Evolutionary conservation across 176 grass and related monocot species (phyloP).

Genomic region (Bothriochloa decipiens): DNA sequence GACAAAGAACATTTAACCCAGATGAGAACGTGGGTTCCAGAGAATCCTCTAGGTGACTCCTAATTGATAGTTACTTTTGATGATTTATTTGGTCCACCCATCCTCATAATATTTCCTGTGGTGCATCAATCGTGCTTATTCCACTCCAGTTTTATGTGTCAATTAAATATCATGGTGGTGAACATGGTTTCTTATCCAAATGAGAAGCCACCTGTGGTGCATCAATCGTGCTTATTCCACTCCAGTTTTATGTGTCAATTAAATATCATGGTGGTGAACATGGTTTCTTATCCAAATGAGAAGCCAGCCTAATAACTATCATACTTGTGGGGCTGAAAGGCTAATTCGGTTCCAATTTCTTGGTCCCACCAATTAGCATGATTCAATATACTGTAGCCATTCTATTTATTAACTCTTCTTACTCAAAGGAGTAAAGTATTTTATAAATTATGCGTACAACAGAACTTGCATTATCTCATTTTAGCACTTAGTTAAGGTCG

Average conservation of each 20-base stretch:
- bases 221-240: not conserved
- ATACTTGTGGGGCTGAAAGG: conserved; percentile 1
- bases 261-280: conserved; percentile 39
- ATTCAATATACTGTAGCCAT: not conserved
- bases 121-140: not conserved
- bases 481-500: not conserved
- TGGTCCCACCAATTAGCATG: conserved; percentile 8
- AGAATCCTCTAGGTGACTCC: conserved; percentile 24
- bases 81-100: conserved; percentile 8
- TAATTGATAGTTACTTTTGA: conserved; percentile 26
- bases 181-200: conserved; percentile 42
- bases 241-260: conserved; percentile 13
- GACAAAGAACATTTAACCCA: conserved; percentile 55
- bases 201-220: conserved; percentile 32
- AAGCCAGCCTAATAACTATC: conserved; percentile 34
- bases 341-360: conserved; percentile 1
- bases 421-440: not conserved
- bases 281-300: conserved; percentile 40
- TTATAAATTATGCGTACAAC: not conserved
- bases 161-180: conserved; percentile 31
- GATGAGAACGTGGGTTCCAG: conserved; percentile 57
- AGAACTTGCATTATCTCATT: not conserved
- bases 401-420: conserved; percentile 15
- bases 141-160: conserved; percentile 7
- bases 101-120: conserved; percentile 20